Base-by-base conservation (phyloP, 2,329 filamentous ascomycete genomes). In the Calonectria ilicicola region DNA sequence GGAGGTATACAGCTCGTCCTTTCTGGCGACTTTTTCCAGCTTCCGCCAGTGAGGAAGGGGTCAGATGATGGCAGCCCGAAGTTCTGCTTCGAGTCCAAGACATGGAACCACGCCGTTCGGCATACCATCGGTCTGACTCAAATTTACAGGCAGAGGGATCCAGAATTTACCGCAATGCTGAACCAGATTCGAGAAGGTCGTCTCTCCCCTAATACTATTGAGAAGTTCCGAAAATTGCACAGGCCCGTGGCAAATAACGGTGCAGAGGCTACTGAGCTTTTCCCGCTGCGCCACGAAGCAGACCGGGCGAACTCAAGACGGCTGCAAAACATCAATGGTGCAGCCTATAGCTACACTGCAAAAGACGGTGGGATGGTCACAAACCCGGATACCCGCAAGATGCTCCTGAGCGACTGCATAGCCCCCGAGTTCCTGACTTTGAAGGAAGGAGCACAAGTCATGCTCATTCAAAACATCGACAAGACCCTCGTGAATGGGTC, bases 401-500 rank as follows among this genome's bases (percentile, higher is more conserved):
- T 92, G 80, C 84, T 98, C 0, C 87, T 99, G 7, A 84, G 90
- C 6, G 98, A 96, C 80, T 98, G 97, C 91, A 98, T 99, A 94
- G 96, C 97, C 0, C 96, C 97, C 0, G 93, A 93, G 77, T 81
- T 84, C 0, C 90, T 99, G 23, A 91, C 93, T 38, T 85, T 99
- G 35, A 98, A 98, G 83, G 93, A 96, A 74, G 95, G 95, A 12
- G 94, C 97, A 0, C 97, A 99, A 82, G 97, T 99, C 53, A 99
- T 99, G 97, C 87, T 99, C n/a, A 98, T 99, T 87, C 99, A 99
- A 84, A 99, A 99, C 79, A 93, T 98, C 85, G 97, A 99, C 80
- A 95, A 98, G 44, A 93, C 91, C 0, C 89, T 99, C 0, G 97
- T 98, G 76, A 99, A 99, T 81, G 97, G 97, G 3, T 98, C 96